These are phyloP conservation scores for Aspergillus ochraceoroseus DNA, from an alignment of 2,329 filamentous ascomycete species.

Conservation along the genomic window DNA sequence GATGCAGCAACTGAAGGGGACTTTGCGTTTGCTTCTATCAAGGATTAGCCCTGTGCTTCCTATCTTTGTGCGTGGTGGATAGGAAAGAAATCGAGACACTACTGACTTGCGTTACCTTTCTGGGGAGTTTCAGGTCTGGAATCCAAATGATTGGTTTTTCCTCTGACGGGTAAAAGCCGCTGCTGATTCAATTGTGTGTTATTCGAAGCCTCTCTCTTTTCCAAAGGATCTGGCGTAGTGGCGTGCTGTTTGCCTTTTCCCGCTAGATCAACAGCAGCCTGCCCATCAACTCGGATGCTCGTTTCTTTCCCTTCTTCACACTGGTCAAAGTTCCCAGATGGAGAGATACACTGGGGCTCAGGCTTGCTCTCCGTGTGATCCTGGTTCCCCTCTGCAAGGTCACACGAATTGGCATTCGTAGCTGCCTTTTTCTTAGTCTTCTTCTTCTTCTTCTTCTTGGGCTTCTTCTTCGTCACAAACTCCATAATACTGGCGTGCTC, in stretches of 20 bases:
- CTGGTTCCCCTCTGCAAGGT: not conserved
- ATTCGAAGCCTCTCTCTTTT: not conserved
- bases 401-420: not conserved
- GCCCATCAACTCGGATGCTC: not conserved
- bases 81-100: no score
- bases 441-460: slow-evolving; percentile 16
- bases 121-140: no score
- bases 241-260: slow-evolving; percentile 3
- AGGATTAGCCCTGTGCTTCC: no score
- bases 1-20: slow-evolving; percentile 1
- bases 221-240: no score
- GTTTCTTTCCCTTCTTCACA: not conserved
- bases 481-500: slow-evolving; percentile 6
- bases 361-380: no score
- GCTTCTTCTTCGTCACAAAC: slow-evolving; percentile 1
- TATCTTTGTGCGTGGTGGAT: no score
- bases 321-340: no score
- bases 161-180: no score
- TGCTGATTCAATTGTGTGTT: not conserved
- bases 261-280: not conserved
- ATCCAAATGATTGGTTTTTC: no score
- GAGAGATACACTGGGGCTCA: no score
- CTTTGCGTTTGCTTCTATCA: not conserved
- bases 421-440: slow-evolving; percentile 12
- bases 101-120: no score